phyloP scores from a whole-genome alignment of 2,329 filamentous ascomycete species.

The Zymoseptoria crescenta region DNA sequence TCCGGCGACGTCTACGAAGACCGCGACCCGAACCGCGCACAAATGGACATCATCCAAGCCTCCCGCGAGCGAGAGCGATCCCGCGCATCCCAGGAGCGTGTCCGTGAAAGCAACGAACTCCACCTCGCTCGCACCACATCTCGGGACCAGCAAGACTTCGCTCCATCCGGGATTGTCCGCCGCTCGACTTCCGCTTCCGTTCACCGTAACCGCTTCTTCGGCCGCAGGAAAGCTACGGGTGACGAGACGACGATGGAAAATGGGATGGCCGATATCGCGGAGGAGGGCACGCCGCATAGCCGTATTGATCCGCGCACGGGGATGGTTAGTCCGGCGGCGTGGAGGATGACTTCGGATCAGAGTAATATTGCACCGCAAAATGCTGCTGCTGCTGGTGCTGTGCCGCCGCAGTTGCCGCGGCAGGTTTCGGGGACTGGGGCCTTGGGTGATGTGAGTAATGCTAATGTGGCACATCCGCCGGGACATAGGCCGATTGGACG shows the following conservation, averaged over 20 bases:
- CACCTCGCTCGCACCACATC: conserved; percentile 18
- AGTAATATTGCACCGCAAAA: conserved; percentile 17
- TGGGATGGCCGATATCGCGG: conserved; percentile 33
- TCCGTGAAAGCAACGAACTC: background rate
- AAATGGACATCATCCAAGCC: conserved; percentile 32
- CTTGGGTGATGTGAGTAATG: conserved; percentile 11
- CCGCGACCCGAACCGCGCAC: conserved; percentile 36
- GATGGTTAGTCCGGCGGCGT: conserved; percentile 26
- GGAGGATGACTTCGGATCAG: conserved; percentile 25
- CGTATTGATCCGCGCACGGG: conserved; percentile 28
- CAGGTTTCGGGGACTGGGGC: conserved; percentile 15
- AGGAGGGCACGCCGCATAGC: conserved; percentile 16
- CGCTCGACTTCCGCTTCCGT: conserved; percentile 33
- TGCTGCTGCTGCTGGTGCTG: conserved; percentile 1
- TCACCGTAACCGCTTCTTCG: conserved; percentile 57
- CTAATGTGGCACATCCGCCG: conserved; percentile 3
- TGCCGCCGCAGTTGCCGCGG: conserved; percentile 11
- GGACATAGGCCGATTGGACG: conserved; percentile 13
- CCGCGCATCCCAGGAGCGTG: conserved; percentile 15
- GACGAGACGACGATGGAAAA: conserved; percentile 29
- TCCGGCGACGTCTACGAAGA: conserved; percentile 60
- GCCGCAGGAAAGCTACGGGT: conserved; percentile 30
- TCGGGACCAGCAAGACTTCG: conserved; percentile 10
- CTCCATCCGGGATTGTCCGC: conserved; percentile 22
- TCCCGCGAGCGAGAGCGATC: conserved; percentile 29